Conservation (phyloP, 345 rosid genomes). For the Pistacia integerrima region DNA sequence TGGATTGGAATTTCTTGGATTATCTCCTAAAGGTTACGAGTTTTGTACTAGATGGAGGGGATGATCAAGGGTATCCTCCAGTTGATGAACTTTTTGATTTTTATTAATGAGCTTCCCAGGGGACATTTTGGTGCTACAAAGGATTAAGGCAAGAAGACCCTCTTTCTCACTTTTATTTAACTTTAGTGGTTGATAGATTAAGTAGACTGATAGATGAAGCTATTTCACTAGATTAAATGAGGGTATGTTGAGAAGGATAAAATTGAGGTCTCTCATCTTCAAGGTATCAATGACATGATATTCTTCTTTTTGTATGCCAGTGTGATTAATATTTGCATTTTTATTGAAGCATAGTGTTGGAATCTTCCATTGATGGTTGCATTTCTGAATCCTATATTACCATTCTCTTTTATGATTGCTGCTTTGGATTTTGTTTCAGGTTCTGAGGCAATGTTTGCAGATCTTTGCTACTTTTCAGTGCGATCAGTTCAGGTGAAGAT, state of each 20-base stretch:
- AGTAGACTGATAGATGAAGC: no score
- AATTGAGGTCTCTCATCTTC: no score
- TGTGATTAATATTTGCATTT: background rate
- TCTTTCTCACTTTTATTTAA: no score
- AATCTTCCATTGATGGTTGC: conserved; percentile 5
- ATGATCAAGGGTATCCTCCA: no score
- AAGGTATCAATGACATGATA: no score
- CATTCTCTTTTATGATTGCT: conserved; percentile 11
- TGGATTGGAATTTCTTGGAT: background rate
- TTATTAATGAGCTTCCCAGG: no score
- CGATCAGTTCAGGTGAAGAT: conserved; percentile 90
- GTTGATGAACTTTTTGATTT: no score
- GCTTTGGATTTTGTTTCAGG: conserved; percentile 53
- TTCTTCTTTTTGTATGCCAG: background rate
- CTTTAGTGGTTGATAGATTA: no score
- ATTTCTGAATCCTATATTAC: conserved; percentile 6
- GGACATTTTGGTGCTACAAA: no score
- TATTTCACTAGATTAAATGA: no score
- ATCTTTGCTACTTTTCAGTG: conserved; percentile 97
- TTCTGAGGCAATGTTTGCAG: conserved; percentile 99
- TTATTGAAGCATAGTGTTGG: conserved; percentile 3
- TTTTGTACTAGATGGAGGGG: background rate
- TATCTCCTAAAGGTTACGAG: background rate
- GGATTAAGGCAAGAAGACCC: no score
- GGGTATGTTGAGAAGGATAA: no score